phyloP scores from a whole-genome alignment of 495 filamentous ascomycete species.

The Platismatia glauca region DNA sequence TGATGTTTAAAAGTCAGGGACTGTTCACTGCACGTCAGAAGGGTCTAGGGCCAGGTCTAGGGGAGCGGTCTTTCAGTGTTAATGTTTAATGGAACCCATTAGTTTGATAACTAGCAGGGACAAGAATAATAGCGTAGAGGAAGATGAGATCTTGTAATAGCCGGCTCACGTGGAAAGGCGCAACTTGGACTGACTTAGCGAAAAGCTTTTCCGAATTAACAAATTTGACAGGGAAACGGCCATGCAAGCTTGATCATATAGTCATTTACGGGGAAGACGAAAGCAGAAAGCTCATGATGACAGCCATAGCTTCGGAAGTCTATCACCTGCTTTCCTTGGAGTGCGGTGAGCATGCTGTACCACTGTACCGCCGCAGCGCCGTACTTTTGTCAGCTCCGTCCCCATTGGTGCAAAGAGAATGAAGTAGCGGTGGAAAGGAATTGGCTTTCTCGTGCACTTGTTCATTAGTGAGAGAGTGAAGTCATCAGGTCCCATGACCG shows the following conservation, averaged over 20 bases:
- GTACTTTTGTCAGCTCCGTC: background rate
- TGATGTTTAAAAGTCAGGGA: background rate
- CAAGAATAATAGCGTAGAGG: background rate
- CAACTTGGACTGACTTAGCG: background rate
- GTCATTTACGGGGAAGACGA: background rate
- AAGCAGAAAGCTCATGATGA: background rate
- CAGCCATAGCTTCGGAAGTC: background rate
- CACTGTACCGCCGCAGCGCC: background rate
- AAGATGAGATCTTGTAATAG: constrained; percentile 7
- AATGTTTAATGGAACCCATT: constrained; percentile 6
- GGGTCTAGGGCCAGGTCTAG: background rate
- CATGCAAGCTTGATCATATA: background rate
- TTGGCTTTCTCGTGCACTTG: background rate
- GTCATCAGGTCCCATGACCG: constrained; percentile 10
- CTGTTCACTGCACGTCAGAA: constrained; percentile 13
- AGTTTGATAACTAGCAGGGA: constrained; percentile 4
- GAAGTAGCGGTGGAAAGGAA: background rate
- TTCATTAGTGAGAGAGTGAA: background rate
- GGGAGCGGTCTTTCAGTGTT: background rate
- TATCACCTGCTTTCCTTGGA: background rate
- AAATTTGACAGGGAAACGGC: constrained; percentile 2
- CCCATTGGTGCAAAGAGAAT: background rate
- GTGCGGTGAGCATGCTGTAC: background rate
- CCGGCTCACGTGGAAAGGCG: constrained; percentile 12
- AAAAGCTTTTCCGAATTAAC: background rate